A percentile compares a stretch with the other conserved stretches of the same genome.
phyloP scores from a whole-genome alignment of 2,329 filamentous ascomycete species.

The Paracorniculantispora psalliotae region DNA sequence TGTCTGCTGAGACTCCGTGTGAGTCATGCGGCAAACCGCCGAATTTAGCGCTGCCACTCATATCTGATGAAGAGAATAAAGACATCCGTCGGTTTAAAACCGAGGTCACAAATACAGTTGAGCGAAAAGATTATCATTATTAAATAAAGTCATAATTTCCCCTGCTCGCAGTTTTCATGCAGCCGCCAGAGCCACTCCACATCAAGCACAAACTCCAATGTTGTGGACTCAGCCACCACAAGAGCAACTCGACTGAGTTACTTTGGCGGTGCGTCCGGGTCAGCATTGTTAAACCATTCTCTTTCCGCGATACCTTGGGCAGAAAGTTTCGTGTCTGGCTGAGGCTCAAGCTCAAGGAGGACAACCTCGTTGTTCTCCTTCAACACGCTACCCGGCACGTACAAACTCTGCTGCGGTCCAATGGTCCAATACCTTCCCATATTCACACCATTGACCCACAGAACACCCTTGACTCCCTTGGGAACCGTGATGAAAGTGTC shows the following conservation, averaged over 20 bases:
- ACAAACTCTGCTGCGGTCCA: conserved; percentile 44
- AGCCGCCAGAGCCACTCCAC: too few relatives aligned
- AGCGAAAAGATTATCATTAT: too few relatives aligned
- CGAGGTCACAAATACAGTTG: too few relatives aligned
- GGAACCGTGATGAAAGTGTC: conserved; percentile 38
- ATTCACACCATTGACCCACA: conserved; percentile 43
- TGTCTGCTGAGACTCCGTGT: not conserved
- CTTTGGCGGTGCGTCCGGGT: conserved; percentile 14
- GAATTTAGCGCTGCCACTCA: too few relatives aligned
- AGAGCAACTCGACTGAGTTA: too few relatives aligned
- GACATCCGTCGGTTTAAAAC: too few relatives aligned
- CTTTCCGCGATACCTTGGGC: conserved; percentile 12
- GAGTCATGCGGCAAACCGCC: not conserved
- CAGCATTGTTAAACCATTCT: conserved; percentile 15
- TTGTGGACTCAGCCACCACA: too few relatives aligned
- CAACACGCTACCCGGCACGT: conserved; percentile 37
- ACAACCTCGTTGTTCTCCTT: conserved; percentile 35
- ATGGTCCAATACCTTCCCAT: conserved; percentile 43
- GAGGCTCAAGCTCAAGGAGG: conserved; percentile 40
- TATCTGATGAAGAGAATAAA: too few relatives aligned
- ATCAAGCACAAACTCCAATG: too few relatives aligned
- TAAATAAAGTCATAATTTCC: too few relatives aligned
- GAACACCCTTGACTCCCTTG: conserved; percentile 37
- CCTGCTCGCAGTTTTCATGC: too few relatives aligned
- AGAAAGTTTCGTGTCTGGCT: not conserved